Conservation (phyloP, 495 filamentous ascomycete genomes). For the Recurvomyces mirabilis region DNA sequence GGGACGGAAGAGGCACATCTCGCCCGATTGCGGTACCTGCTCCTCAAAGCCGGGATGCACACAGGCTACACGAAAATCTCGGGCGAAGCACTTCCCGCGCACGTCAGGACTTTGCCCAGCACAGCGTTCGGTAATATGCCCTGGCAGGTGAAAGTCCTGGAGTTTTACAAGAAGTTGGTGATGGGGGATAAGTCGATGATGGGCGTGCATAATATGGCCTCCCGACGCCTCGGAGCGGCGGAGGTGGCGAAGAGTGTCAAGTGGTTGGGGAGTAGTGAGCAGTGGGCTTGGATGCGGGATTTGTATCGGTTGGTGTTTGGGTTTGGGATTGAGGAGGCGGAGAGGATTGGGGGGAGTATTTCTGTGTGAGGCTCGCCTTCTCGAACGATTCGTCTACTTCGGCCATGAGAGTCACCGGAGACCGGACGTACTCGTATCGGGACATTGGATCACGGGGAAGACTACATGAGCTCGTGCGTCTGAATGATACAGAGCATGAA, state of each 20-base stretch:
- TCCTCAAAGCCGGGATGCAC: conserved; percentile 73
- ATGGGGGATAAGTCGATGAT: conserved; percentile 56
- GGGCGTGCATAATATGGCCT: conserved; percentile 39
- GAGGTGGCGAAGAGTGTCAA: conserved; percentile 67
- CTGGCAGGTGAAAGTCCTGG: conserved; percentile 58
- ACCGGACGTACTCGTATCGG: too few relatives aligned
- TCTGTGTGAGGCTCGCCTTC: conserved; percentile 8
- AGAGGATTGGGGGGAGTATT: conserved; percentile 12
- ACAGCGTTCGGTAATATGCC: conserved; percentile 64
- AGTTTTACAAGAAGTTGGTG: conserved; percentile 67
- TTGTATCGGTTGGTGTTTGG: conserved; percentile 78
- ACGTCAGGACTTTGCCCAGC: conserved; percentile 62
- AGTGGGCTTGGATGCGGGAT: conserved; percentile 66
- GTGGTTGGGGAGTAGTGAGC: conserved; percentile 56
- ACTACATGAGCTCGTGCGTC: too few relatives aligned
- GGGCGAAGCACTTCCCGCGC: conserved; percentile 46
- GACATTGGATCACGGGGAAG: too few relatives aligned
- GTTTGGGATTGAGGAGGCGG: conserved; percentile 64
- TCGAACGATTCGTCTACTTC: too few relatives aligned
- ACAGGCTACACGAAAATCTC: conserved; percentile 52
- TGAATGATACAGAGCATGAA: too few relatives aligned
- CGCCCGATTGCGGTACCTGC: conserved; percentile 58
- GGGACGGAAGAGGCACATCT: conserved; percentile 59
- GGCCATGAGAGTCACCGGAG: too few relatives aligned
- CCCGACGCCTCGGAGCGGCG: conserved; percentile 48